Percentiles rank a stretch among this genome's conserved stretches.
phyloP scores from a whole-genome alignment of 2,329 filamentous ascomycete species.

The Neofusicoccum kwambonambiense region DNA sequence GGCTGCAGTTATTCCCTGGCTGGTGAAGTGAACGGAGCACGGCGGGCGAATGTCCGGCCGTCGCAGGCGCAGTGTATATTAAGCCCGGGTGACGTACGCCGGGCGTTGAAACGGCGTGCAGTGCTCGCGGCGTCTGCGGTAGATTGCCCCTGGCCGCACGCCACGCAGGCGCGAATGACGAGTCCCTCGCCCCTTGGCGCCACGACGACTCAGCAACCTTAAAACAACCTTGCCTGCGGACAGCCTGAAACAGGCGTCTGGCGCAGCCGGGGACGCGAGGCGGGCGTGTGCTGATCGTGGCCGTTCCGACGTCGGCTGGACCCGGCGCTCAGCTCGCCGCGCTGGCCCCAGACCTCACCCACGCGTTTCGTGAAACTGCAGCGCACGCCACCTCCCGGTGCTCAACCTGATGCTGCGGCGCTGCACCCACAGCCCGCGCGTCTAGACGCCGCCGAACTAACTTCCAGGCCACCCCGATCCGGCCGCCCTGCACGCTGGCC shows the following conservation, averaged over 20 bases:
- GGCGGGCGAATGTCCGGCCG: not conserved
- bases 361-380: conserved; percentile 2
- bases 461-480: conserved; percentile 5
- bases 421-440: not conserved
- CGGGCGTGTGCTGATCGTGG: not conserved
- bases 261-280: not conserved
- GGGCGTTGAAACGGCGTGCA: not conserved
- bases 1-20: not conserved
- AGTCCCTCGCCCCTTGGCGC: conserved; percentile 7
- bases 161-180: not conserved
- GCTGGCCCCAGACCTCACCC: not conserved
- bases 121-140: not conserved
- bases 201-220: conserved; percentile 16
- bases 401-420: not conserved
- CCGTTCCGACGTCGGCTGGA: conserved; percentile 1
- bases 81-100: conserved; percentile 7
- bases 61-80: not conserved
- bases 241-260: conserved; percentile 1
- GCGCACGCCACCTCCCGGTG: not conserved
- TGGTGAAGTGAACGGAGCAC: not conserved
- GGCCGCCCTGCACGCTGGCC: not conserved
- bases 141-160: conserved; percentile 4
- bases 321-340: not conserved
- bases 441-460: not conserved
- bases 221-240: conserved; percentile 6